Percentiles rank a stretch among this genome's conserved stretches.
Conservation (phyloP, 2,329 filamentous ascomycete genomes). For the Zarea fungicola region DNA sequence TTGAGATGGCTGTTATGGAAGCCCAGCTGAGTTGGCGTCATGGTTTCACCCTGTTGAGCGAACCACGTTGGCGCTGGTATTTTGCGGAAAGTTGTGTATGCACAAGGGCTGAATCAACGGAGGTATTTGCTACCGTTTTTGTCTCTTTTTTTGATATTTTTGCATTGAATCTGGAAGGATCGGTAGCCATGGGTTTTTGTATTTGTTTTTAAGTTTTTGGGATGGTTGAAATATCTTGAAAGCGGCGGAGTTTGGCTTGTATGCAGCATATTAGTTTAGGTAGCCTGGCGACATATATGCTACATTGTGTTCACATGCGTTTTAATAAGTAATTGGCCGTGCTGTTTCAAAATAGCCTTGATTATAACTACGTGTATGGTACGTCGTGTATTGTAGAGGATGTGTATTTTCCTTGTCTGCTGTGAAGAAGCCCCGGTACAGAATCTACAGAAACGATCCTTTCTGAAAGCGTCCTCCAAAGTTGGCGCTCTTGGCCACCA, state of each 20-base stretch:
- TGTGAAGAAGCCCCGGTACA: no score
- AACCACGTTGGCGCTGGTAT: background rate
- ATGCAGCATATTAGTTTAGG: conserved; percentile 5
- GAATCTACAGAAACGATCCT: conserved; percentile 55
- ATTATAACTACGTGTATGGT: no score
- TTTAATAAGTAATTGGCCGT: background rate
- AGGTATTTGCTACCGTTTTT: conserved; percentile 12
- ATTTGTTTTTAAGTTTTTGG: background rate
- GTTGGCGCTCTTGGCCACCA: conserved; percentile 73
- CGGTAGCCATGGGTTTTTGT: background rate
- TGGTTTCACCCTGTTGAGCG: background rate
- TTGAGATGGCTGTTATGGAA: background rate
- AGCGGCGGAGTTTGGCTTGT: conserved; percentile 17
- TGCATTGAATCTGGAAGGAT: conserved; percentile 11
- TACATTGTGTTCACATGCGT: background rate
- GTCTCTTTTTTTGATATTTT: conserved; percentile 9
- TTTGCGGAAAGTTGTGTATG: background rate
- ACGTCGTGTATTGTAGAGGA: background rate
- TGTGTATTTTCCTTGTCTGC: background rate
- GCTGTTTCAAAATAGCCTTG: no score
- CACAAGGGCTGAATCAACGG: background rate
- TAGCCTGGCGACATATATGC: conserved; percentile 8
- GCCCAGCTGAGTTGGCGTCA: background rate
- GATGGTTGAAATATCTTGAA: conserved; percentile 13
- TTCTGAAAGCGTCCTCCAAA: conserved; percentile 79